These are phyloP conservation scores for Leishmania tarentolae DNA, from an alignment of 208 protist species.

Conservation along the genomic window DNA sequence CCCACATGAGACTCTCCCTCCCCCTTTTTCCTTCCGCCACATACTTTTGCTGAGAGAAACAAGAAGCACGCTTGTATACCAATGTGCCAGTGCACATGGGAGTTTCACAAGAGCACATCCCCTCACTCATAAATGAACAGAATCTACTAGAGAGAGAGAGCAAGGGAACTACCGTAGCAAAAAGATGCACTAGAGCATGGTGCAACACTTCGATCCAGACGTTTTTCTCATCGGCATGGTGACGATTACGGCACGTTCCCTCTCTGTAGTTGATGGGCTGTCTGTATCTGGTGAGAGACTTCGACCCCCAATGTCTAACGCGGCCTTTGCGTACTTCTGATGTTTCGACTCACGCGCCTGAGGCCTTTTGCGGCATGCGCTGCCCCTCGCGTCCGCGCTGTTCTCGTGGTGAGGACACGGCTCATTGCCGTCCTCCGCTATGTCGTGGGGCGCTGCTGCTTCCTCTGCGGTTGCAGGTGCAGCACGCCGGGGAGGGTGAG, in stretches of 20 bases:
- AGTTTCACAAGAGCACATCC: background rate
- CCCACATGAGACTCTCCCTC: background rate
- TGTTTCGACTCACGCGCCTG: background rate
- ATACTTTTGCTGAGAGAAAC: background rate
- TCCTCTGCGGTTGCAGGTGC: background rate
- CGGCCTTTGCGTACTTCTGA: background rate
- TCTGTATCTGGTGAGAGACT: background rate
- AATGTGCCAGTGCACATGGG: background rate
- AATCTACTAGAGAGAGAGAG: background rate
- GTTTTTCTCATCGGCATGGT: constrained; percentile 7
- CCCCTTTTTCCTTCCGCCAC: background rate
- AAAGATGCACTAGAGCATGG: constrained; percentile 10
- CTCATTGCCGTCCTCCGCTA: background rate
- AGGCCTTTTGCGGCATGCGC: background rate
- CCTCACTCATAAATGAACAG: background rate
- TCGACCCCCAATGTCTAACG: background rate
- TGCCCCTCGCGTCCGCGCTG: background rate
- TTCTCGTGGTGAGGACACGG: background rate
- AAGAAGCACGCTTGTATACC: background rate
- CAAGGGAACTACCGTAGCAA: background rate
- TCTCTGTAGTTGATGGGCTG: background rate
- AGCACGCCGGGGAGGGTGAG: background rate
- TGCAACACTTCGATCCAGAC: constrained; percentile 16
- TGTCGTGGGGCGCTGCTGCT: background rate
- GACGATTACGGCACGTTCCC: background rate